A percentile compares a stretch with the other conserved stretches of the same genome.
phyloP scores from a whole-genome alignment of 768 basidiomycete genomes.

The Auriscalpium microsporum region DNA sequence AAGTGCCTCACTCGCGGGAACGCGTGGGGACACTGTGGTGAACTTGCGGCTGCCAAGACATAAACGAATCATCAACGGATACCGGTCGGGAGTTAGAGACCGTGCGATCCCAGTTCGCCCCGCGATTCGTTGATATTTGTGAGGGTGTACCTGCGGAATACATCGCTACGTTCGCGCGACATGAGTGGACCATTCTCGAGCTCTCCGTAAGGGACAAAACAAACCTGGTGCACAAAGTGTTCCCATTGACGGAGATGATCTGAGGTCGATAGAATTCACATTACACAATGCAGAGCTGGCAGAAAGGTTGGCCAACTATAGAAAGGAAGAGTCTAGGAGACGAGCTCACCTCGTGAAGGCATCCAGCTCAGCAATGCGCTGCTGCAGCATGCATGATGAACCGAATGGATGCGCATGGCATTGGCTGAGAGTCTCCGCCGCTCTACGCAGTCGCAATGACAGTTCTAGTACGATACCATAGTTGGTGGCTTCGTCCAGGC shows the following conservation, averaged over 20 bases:
- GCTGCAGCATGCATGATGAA: conserved; percentile 29
- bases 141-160: not conserved
- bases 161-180: not conserved
- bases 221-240: no score
- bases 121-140: no score
- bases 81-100: conserved; percentile 10
- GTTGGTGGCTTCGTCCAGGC: conserved; percentile 43
- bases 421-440: conserved; percentile 43
- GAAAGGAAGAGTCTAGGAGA: not conserved
- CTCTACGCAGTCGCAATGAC: conserved; percentile 54
- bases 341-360: conserved; percentile 41
- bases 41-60: conserved; percentile 51
- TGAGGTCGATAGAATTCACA: no score
- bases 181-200: not conserved
- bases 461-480: conserved; percentile 58
- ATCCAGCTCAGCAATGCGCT: conserved; percentile 43
- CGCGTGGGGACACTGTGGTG: conserved; percentile 5
- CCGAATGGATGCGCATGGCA: conserved; percentile 32
- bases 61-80: conserved; percentile 47
- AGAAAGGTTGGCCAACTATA: no score
- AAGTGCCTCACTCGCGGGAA: no score
- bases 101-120: no score
- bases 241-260: no score
- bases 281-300: no score
- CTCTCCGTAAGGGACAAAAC: not conserved